phyloP scores from a whole-genome alignment of 2,329 filamentous ascomycete genomes.

The Tolypocladium album region DNA sequence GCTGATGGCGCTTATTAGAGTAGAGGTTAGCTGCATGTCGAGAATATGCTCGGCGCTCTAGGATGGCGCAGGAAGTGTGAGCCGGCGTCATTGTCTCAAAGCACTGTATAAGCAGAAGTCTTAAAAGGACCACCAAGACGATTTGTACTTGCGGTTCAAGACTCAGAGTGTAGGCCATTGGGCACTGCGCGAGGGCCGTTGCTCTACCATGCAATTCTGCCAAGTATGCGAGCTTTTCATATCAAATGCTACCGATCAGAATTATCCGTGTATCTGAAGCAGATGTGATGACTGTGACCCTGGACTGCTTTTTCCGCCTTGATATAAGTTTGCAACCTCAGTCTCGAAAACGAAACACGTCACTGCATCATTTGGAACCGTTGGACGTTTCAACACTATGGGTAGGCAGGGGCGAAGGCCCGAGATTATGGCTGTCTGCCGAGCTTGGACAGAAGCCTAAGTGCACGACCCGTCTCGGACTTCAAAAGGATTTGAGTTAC shows the following conservation, averaged over 20 bases:
- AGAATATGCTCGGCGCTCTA: not conserved
- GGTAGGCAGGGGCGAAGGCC: not conserved
- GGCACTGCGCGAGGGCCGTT: not conserved
- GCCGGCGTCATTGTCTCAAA: not conserved
- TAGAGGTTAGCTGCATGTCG: not conserved
- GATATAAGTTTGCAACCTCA: not conserved
- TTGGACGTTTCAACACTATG: not conserved
- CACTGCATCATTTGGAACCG: not conserved
- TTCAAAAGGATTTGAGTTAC: not conserved
- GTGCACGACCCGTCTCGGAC: not conserved
- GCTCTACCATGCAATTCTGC: not conserved
- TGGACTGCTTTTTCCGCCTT: not conserved
- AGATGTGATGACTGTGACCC: not conserved
- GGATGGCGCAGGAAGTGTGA: not conserved
- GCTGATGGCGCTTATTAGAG: not conserved
- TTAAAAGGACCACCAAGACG: not conserved
- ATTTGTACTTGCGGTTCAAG: not conserved
- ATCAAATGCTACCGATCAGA: not conserved
- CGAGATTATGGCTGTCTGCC: too few relatives aligned
- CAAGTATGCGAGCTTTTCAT: not conserved
- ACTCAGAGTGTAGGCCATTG: not conserved
- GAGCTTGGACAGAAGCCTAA: not conserved
- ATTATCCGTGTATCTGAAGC: not conserved
- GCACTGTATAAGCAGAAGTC: not conserved
- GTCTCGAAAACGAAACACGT: not conserved